Percentiles rank a stretch among this genome's conserved stretches.
phyloP scores from a whole-genome alignment of 2,329 filamentous ascomycete species.

The Dothideomycetidae sp. region DNA sequence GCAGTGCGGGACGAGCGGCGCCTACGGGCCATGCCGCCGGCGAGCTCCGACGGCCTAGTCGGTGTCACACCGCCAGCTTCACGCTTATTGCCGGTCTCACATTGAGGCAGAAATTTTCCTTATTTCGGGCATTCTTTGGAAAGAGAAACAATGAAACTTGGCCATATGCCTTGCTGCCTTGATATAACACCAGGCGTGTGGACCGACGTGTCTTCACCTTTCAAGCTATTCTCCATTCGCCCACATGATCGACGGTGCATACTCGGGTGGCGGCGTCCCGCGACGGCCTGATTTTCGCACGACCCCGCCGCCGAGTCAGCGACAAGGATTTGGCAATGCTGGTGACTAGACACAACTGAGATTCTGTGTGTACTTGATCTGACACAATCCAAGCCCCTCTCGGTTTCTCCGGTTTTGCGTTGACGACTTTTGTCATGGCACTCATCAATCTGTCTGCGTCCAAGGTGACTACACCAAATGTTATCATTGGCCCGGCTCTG shows the following conservation, averaged over 20 bases:
- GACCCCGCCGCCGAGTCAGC: neutral
- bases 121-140: neutral
- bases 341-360: too few relatives aligned
- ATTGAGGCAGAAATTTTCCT: neutral
- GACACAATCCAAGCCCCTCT: too few relatives aligned
- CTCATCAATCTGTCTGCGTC: conserved; percentile 56
- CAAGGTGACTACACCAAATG: conserved; percentile 45
- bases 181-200: neutral
- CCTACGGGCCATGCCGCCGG: too few relatives aligned
- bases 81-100: neutral
- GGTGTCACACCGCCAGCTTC: neutral
- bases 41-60: neutral
- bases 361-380: too few relatives aligned
- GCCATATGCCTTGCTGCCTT: too few relatives aligned
- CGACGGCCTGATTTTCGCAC: neutral
- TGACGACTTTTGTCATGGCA: conserved; percentile 70
- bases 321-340: neutral
- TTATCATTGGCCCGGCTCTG: conserved; percentile 55
- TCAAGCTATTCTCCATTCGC: neutral
- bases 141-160: too few relatives aligned
- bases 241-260: neutral
- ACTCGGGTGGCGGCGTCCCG: neutral
- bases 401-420: conserved; percentile 62
- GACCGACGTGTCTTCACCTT: neutral
- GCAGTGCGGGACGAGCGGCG: too few relatives aligned